Evolutionary conservation across 1,139 yeast genomes (phyloP), one percentile per base, ranked within the genome.

Genomic region (Debaryomyces udenii): DNA sequence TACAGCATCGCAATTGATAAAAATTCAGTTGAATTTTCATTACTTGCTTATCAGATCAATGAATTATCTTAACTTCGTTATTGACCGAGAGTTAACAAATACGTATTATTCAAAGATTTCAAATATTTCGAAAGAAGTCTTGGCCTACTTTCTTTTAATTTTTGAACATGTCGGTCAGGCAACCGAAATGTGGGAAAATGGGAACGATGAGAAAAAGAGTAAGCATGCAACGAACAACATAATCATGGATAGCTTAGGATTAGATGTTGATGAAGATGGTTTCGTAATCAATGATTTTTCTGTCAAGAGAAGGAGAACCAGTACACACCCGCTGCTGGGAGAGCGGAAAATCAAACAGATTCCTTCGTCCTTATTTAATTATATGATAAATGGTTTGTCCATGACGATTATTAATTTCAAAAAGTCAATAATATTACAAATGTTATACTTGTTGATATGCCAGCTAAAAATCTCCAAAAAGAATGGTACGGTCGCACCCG

Each of bases 231-330:
- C 64, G 6, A 60, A 59, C 42, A 55, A 62, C 9, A 61, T 59
- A 1, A 63, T 63, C 6, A 55, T 64, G 56, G 65, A 58, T 41
- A 61, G 65, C 44, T 56, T 63, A 38, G 69, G 67, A 13, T 45
- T 65, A 20, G 68, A 64, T 48, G 66, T 64, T 9, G 78, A 72
- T 47, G 77, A 72, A 38, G 77, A 73, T 49, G 78, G 78, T 11
- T 71, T 71, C 53, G 74, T 73, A 2, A 71, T 73, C 10, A 73
- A 73, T 47, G 78, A 72, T 50, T 72, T 72, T 44, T 66, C 71
- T 10, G 75, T 67, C 3, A 72, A 71, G 46, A 52, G 76, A 45
- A 57, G 74, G 42, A 60, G 61, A 44, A 43, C 46, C 1, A 46
- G 47, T 17, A 31, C 45, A 1, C 17, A 37, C 3, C 39, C 41